phyloP scores from a whole-genome alignment of 176 grass and related monocot genomes.

The Bothriochloa decipiens region DNA sequence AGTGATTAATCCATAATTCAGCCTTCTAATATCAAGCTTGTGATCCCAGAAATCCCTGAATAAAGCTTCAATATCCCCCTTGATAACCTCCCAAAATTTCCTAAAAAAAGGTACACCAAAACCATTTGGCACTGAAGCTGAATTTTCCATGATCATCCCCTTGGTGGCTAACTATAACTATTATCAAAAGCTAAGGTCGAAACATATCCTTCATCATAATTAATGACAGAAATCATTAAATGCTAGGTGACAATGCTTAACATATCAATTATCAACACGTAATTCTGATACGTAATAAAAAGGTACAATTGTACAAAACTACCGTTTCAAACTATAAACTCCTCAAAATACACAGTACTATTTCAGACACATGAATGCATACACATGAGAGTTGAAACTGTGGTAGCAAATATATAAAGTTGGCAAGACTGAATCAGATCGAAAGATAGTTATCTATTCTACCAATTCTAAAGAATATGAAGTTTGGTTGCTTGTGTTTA shows the following conservation, averaged over 20 bases:
- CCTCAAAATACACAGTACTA: not conserved
- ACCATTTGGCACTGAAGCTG: too few species aligned
- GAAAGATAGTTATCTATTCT: not conserved
- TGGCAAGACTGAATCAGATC: not conserved
- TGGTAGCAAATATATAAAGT: not conserved
- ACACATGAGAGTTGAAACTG: not conserved
- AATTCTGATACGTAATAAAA: not conserved
- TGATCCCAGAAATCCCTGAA: too few species aligned
- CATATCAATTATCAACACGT: not conserved
- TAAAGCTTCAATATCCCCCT: too few species aligned
- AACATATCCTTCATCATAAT: not conserved
- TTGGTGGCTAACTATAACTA: not conserved
- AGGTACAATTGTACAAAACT: not conserved
- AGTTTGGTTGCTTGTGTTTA: not conserved
- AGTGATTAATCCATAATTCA: too few species aligned
- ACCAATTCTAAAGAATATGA: not conserved
- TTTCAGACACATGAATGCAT: not conserved
- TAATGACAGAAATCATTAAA: too few species aligned
- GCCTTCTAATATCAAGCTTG: too few species aligned
- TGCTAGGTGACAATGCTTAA: not conserved
- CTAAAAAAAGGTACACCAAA: too few species aligned
- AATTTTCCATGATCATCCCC: too few species aligned
- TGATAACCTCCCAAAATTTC: too few species aligned
- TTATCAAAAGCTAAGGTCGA: not conserved
- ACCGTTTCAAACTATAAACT: not conserved